Conservation (phyloP, 2,329 filamentous ascomycete species). For the Exophiala lecanii-corni region DNA sequence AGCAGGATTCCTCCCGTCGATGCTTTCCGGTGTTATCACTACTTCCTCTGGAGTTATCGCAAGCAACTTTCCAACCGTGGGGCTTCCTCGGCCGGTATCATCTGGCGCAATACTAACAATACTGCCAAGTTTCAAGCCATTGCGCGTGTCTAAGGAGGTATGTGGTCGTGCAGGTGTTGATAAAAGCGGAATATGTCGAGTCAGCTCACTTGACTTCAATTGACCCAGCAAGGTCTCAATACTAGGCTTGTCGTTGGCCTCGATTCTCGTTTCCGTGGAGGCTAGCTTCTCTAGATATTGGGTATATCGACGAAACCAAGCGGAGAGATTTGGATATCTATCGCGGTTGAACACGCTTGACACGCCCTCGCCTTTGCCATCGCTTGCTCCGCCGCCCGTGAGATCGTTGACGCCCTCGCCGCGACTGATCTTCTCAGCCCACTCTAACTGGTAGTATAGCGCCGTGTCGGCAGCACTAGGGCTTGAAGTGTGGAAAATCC, state of each 20-base stretch:
- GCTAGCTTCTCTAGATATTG: conserved; percentile 16
- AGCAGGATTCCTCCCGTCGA: neutral
- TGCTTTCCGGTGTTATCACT: conserved; percentile 16
- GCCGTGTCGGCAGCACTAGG: conserved; percentile 21
- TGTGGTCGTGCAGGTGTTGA: conserved; percentile 15
- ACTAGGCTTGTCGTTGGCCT: conserved; percentile 8
- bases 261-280: conserved; percentile 16
- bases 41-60: conserved; percentile 22
- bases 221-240: conserved; percentile 28
- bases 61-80: conserved; percentile 19
- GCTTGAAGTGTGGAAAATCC: conserved; percentile 15
- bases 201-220: conserved; percentile 38
- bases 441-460: conserved; percentile 24
- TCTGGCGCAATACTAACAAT: conserved; percentile 22
- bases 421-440: conserved; percentile 23
- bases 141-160: conserved; percentile 15
- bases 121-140: conserved; percentile 15
- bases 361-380: conserved; percentile 19
- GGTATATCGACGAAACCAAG: conserved; percentile 20
- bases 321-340: conserved; percentile 18
- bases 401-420: conserved; percentile 20
- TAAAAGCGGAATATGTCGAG: conserved; percentile 27
- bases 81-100: conserved; percentile 22
- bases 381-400: conserved; percentile 15
- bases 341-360: conserved; percentile 16